Percentiles rank a stretch among this genome's conserved stretches.
Evolutionary conservation across 352 stramenopile species (phyloP).

Genomic region (Globisporangium carolinianum): DNA sequence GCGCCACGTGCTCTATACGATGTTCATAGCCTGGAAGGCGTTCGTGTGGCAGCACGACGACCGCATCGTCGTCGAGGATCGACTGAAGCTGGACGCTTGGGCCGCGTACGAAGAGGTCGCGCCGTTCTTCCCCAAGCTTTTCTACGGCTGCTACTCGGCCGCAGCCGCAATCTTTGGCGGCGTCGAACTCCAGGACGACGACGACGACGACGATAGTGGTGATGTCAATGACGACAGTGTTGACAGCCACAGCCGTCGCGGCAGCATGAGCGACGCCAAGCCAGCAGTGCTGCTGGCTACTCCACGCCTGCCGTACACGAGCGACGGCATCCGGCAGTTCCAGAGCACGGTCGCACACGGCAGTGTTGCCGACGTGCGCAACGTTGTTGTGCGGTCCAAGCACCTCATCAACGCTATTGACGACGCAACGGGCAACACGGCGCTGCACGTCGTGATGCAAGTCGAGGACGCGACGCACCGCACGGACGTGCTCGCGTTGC

Average conservation of each 20-base stretch:
- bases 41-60: slow-evolving; percentile 57
- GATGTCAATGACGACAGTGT: not conserved
- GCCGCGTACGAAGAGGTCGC: slow-evolving; percentile 48
- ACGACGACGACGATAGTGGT: slow-evolving; percentile 1
- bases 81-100: slow-evolving; percentile 46
- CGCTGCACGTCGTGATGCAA: slow-evolving; percentile 46
- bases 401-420: slow-evolving; percentile 57
- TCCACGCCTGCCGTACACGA: slow-evolving; percentile 12
- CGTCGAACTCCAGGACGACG: slow-evolving; percentile 12
- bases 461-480: slow-evolving; percentile 41
- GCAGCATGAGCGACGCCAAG: not conserved
- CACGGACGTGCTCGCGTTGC: slow-evolving; percentile 32
- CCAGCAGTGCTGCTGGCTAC: no score
- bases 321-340: slow-evolving; percentile 31
- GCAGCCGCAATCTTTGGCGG: slow-evolving; percentile 52
- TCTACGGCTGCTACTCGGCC: slow-evolving; percentile 52
- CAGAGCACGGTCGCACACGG: slow-evolving; percentile 34
- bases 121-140: slow-evolving; percentile 49
- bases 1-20: slow-evolving; percentile 33
- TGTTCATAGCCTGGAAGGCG: slow-evolving; percentile 55
- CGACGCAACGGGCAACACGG: slow-evolving; percentile 39
- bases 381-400: slow-evolving; percentile 31
- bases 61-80: slow-evolving; percentile 42
- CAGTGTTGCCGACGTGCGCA: slow-evolving; percentile 51
- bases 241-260: not conserved